These are phyloP conservation scores for Penicillium fuscoglaucum DNA, from an alignment of 2,329 filamentous ascomycete genomes.

Conservation along the genomic window DNA sequence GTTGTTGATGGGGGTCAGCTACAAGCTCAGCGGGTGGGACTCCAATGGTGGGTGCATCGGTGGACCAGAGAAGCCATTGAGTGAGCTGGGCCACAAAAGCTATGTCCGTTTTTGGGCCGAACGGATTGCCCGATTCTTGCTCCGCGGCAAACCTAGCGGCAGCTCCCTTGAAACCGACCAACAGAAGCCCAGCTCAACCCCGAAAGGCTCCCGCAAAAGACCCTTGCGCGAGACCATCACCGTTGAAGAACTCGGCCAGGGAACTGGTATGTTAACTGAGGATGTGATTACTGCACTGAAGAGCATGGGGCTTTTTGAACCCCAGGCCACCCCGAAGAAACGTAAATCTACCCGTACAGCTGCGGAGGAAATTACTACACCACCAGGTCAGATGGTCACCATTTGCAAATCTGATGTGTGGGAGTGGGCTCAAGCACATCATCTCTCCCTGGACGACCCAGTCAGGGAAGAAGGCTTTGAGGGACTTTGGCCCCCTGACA, in stretches of 20 bases:
- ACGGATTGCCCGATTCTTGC: constrained; percentile 70
- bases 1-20: constrained; percentile 87
- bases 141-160: constrained; percentile 36
- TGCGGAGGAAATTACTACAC: constrained; percentile 22
- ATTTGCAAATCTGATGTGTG: constrained; percentile 61
- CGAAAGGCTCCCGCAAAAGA: constrained; percentile 47
- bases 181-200: constrained; percentile 28
- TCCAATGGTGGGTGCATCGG: constrained; percentile 66
- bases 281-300: constrained; percentile 77
- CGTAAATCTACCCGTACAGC: constrained; percentile 44
- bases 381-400: constrained; percentile 40
- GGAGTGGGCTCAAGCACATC: constrained; percentile 65
- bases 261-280: constrained; percentile 80
- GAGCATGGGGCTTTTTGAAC: constrained; percentile 72
- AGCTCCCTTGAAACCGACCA: constrained; percentile 31
- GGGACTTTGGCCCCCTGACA: constrained; percentile 60
- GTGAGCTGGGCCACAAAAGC: constrained; percentile 76
- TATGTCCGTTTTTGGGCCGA: constrained; percentile 86
- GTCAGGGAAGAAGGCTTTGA: constrained; percentile 76
- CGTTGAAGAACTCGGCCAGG: constrained; percentile 69
- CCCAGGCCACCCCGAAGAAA: constrained; percentile 54
- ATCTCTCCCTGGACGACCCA: constrained; percentile 62
- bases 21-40: constrained; percentile 84
- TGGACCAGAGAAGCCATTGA: constrained; percentile 91
- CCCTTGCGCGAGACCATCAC: constrained; percentile 54